Conservation (phyloP, 176 grass and related monocot genomes). For the Carex cristatella region DNA sequence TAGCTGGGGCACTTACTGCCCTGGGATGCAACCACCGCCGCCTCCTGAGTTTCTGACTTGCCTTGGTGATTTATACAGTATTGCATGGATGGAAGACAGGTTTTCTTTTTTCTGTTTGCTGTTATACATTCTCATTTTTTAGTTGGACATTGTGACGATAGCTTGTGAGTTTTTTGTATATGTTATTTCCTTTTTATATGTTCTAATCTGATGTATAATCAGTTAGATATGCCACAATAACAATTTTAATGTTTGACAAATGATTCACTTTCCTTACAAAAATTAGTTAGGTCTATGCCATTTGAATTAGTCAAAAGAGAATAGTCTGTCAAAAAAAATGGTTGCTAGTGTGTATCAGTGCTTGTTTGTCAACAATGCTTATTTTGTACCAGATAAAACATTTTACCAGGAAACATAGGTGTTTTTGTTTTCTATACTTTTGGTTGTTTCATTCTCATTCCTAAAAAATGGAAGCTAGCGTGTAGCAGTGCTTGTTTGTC, state of each 20-base stretch:
- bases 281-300: background rate
- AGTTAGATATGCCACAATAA: background rate
- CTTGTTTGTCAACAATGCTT: background rate
- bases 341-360: background rate
- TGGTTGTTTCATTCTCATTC: background rate
- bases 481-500: background rate
- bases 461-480: background rate
- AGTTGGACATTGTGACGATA: background rate
- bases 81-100: conserved; percentile 99
- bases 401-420: background rate
- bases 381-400: background rate
- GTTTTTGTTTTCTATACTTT: background rate
- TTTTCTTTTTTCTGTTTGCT: conserved; percentile 11
- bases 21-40: conserved; percentile 49
- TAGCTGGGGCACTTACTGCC: conserved; percentile 89
- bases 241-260: background rate
- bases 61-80: conserved; percentile 83
- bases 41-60: conserved; percentile 68
- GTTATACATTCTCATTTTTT: background rate
- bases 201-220: background rate
- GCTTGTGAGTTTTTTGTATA: background rate
- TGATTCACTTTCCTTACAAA: background rate
- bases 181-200: background rate
- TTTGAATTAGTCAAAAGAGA: background rate
- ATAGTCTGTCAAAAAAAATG: background rate